These are phyloP conservation scores for Pouteria campechiana DNA, from an alignment of 179 eudicot genomes.

Conservation along the genomic window DNA sequence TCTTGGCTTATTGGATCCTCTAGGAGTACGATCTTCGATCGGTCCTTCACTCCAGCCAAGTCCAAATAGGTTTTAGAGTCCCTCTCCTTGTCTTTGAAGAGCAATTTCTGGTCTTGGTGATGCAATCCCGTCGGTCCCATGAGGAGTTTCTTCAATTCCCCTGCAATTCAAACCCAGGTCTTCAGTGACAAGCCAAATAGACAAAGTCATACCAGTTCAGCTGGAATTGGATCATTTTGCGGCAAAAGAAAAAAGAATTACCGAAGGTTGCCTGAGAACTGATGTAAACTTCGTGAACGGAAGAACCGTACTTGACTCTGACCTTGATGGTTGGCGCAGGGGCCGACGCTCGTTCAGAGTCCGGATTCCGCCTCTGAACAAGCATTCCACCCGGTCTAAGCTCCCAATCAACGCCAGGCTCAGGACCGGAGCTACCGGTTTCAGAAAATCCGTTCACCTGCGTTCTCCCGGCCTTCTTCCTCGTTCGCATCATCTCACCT, in stretches of 20 bases:
- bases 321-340: constrained; percentile 45
- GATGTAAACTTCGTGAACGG: constrained; percentile 46
- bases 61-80: constrained; percentile 65
- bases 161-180: constrained; percentile 16
- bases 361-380: constrained; percentile 49
- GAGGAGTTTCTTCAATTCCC: constrained; percentile 80
- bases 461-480: constrained; percentile 24
- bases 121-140: constrained; percentile 74
- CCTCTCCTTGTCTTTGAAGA: constrained; percentile 67
- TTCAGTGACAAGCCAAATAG: constrained; percentile 2
- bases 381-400: constrained; percentile 66
- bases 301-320: constrained; percentile 50
- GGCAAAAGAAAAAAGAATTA: constrained; percentile 6
- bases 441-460: constrained; percentile 9
- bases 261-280: constrained; percentile 67
- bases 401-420: constrained; percentile 46
- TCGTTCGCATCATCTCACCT: constrained; percentile 41
- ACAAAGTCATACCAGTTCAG: not conserved
- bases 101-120: constrained; percentile 72
- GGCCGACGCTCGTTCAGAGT: constrained; percentile 23
- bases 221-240: not conserved
- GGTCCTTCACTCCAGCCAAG: constrained; percentile 69
- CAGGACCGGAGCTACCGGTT: constrained; percentile 9
- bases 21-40: constrained; percentile 59
- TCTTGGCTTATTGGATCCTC: constrained; percentile 92